These are phyloP conservation scores for Ceratobasidium papillatum DNA, from an alignment of 1,284 basidiomycete genomes.

Conservation along the genomic window DNA sequence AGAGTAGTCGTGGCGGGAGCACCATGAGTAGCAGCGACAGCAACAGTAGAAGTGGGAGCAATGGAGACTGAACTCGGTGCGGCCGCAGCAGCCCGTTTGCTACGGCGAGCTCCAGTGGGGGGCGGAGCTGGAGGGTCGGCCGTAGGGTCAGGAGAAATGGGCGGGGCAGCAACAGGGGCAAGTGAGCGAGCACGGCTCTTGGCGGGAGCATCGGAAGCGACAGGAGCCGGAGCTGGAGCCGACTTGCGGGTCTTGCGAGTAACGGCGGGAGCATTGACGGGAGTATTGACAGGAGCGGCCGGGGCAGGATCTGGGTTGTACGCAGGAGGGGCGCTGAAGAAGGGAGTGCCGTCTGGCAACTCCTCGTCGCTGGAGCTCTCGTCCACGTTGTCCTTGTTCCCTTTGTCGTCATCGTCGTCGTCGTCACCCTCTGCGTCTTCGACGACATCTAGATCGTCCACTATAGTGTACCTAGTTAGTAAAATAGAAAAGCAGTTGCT, in stretches of 20 bases:
- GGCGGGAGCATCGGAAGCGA: not conserved
- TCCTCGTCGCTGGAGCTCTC: not conserved
- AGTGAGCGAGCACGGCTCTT: too few species aligned
- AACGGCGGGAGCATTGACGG: not conserved
- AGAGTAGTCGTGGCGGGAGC: not conserved
- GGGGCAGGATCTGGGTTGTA: not conserved
- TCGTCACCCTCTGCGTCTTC: not conserved
- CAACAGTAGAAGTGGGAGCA: not conserved
- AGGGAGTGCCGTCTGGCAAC: not conserved
- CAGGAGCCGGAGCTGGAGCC: not conserved
- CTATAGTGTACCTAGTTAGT: not conserved
- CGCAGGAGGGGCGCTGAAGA: not conserved
- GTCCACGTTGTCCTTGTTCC: not conserved
- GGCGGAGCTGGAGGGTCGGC: not conserved
- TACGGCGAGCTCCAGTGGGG: not conserved
- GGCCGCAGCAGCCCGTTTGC: not conserved
- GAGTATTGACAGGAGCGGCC: not conserved
- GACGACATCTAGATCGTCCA: not conserved
- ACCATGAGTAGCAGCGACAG: too few species aligned
- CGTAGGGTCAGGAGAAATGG: too few species aligned
- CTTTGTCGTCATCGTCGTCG: not conserved
- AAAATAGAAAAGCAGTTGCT: not conserved
- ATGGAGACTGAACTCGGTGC: not conserved
- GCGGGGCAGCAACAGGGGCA: too few species aligned
- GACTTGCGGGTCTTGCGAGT: not conserved